Evolutionary conservation across 2,329 filamentous ascomycete species (phyloP).

Genomic region (Macrophomina phaseolina): DNA sequence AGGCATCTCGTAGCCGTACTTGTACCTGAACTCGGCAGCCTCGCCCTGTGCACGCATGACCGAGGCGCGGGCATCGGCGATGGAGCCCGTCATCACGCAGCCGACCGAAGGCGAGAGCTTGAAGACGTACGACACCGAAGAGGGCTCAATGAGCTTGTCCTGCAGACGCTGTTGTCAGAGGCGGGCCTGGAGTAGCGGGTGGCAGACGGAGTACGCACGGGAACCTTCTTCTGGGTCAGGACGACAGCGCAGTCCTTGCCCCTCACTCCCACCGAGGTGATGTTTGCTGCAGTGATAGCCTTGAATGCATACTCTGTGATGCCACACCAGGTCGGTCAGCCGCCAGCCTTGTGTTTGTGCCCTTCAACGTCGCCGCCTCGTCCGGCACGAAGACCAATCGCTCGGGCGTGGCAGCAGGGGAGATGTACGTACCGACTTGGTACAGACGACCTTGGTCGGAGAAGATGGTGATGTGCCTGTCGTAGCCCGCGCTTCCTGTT

Average conservation of each 20-base stretch:
- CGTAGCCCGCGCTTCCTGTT: slow-evolving; percentile 84
- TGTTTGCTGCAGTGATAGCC: slow-evolving; percentile 98
- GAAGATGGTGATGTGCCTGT: slow-evolving; percentile 99
- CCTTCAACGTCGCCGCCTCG: not conserved
- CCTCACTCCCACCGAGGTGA: slow-evolving; percentile 94
- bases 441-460: slow-evolving; percentile 98
- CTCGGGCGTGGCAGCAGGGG: not conserved
- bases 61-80: slow-evolving; percentile 90
- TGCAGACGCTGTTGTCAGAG: slow-evolving; percentile 13
- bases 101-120: slow-evolving; percentile 94
- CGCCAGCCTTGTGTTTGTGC: not conserved
- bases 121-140: slow-evolving; percentile 97
- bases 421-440: slow-evolving; percentile 69
- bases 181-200: not conserved
- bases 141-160: slow-evolving; percentile 97
- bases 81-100: slow-evolving; percentile 98
- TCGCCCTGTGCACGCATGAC: slow-evolving; percentile 92
- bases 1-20: slow-evolving; percentile 99
- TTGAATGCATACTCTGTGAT: slow-evolving; percentile 97
- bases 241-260: slow-evolving; percentile 98
- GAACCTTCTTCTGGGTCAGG: slow-evolving; percentile 98
- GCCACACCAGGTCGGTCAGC: not conserved
- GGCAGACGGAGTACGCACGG: slow-evolving; percentile 42
- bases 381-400: not conserved
- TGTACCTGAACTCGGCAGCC: slow-evolving; percentile 97